Base-by-base conservation (phyloP, 805 yeast species). In the Metschnikowia similis region DNA sequence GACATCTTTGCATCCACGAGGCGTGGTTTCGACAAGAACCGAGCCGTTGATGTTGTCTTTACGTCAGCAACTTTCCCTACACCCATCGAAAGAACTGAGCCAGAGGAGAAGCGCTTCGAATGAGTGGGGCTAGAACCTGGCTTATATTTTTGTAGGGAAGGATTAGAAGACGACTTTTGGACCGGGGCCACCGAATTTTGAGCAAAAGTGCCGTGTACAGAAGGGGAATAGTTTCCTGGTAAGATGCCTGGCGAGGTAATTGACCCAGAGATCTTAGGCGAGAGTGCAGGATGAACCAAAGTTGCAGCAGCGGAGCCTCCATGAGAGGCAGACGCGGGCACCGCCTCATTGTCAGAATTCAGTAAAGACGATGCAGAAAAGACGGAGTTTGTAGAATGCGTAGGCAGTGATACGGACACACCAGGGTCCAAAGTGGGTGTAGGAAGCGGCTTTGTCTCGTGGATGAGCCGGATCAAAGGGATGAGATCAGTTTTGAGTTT, bases 361-460 rank as follows among this genome's bases (percentile, higher is more conserved):
- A 48, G 53, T 48, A 48, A 50, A n/a, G 57, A 52, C 34, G 49
- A 48, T 6, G 54, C 29, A 16, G 56, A 52, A 35, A 35, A 13
- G 30, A 52, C 40, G 9, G 56, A 52, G 40, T 48, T 35, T 6
- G 38, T 17, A 4, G 70, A 61, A 31, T 55, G 57, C 0, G 71
- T 64, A n/a, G 74, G 74, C 48, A 69, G 66, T 5, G 59, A 52
- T 4, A 56, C 50, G 10, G 65, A 58, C 17, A 49, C 28, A 1
- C 76, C 75, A 1, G 77, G 77, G 54, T 63, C 79, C 38, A 72
- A 63, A 0, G 80, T 77, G 6, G 87, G 89, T 0, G 85, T 80
- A 0, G 89, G 89, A 46, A 85, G 70, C 4, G 89, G 89, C 58
- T 81, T 77, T 54, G 79, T 67, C 63, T 85, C 90, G 58, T 85